Evolutionary conservation across 2,329 filamentous ascomycete genomes (phyloP).

Genomic region (Camptophora hylomeconis): DNA sequence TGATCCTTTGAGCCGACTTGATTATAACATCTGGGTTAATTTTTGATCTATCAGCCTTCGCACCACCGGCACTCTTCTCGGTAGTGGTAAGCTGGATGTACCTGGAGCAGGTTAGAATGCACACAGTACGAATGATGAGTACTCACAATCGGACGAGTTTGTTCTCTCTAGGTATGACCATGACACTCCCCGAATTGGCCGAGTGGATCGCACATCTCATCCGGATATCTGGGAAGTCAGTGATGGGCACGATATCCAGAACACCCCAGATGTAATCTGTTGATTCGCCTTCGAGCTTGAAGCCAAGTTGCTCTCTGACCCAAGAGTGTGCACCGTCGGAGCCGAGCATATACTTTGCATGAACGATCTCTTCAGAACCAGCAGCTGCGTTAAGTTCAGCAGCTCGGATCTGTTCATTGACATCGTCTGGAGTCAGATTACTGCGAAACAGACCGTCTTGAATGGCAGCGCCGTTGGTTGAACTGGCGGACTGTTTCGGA

Average conservation of each 20-base stretch:
- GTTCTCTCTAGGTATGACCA: slow-evolving; percentile 53
- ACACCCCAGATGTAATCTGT: slow-evolving; percentile 34
- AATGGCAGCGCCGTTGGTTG: slow-evolving; percentile 20
- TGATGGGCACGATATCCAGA: slow-evolving; percentile 39
- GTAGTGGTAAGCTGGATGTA: slow-evolving; percentile 15
- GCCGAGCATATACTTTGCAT: slow-evolving; percentile 42
- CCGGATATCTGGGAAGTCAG: slow-evolving; percentile 48
- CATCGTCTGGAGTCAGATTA: slow-evolving; percentile 45
- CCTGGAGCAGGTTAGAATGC: too few relatives aligned
- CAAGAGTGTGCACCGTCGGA: slow-evolving; percentile 57
- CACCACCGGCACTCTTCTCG: slow-evolving; percentile 29
- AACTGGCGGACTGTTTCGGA: slow-evolving; percentile 30
- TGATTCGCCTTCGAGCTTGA: slow-evolving; percentile 43
- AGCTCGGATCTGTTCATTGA: slow-evolving; percentile 36
- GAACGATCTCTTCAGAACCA: slow-evolving; percentile 5
- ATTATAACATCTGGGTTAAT: slow-evolving; percentile 54
- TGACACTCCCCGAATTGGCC: slow-evolving; percentile 42
- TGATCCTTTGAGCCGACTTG: slow-evolving; percentile 48
- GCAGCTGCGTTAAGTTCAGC: slow-evolving; percentile 36
- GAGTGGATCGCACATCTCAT: slow-evolving; percentile 46
- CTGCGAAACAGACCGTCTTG: slow-evolving; percentile 47
- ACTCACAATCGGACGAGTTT: slow-evolving; percentile 48
- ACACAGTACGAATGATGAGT: too few relatives aligned
- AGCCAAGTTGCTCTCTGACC: slow-evolving; percentile 45
- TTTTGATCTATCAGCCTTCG: slow-evolving; percentile 43